Evolutionary conservation across 495 filamentous ascomycete species (phyloP).

Genomic region (Achaetomiella virescens): DNA sequence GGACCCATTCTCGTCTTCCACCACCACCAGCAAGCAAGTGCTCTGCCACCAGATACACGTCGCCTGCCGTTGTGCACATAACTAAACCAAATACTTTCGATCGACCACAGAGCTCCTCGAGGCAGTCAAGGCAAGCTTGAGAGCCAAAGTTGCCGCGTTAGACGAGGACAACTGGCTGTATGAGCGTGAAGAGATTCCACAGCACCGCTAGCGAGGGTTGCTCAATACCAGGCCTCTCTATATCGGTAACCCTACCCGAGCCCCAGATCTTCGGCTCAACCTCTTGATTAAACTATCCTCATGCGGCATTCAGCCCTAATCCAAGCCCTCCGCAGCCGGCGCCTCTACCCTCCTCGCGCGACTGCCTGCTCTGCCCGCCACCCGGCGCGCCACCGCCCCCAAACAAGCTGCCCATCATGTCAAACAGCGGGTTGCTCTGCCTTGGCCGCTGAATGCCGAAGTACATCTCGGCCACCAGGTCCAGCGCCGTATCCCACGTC

Average conservation of each 20-base stretch:
- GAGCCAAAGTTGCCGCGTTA: conserved; percentile 62
- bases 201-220: background rate
- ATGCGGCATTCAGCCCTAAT: conserved; percentile 26
- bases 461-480: conserved; percentile 91
- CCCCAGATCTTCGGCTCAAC: background rate
- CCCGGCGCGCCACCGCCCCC: conserved; percentile 56
- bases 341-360: conserved; percentile 40
- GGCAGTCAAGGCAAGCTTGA: conserved; percentile 63
- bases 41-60: conserved; percentile 1
- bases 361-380: conserved; percentile 37
- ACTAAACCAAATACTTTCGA: conserved; percentile 8
- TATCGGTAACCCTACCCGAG: background rate
- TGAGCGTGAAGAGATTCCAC: conserved; percentile 60
- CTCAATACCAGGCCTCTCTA: background rate
- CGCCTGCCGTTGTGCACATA: background rate
- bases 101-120: conserved; percentile 58
- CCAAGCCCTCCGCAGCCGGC: conserved; percentile 48
- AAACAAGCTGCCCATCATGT: conserved; percentile 96
- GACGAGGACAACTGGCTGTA: conserved; percentile 90
- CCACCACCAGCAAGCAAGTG: background rate
- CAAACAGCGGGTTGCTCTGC: conserved; percentile 82
- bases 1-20: background rate
- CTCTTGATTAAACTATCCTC: background rate
- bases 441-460: conserved; percentile 88
- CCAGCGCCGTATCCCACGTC: conserved; percentile 77